Percentiles rank a stretch among this genome's conserved stretches.
These are phyloP conservation scores for Ogataea nonfermentans DNA, from an alignment of 805 yeast species.

Conservation along the genomic window DNA sequence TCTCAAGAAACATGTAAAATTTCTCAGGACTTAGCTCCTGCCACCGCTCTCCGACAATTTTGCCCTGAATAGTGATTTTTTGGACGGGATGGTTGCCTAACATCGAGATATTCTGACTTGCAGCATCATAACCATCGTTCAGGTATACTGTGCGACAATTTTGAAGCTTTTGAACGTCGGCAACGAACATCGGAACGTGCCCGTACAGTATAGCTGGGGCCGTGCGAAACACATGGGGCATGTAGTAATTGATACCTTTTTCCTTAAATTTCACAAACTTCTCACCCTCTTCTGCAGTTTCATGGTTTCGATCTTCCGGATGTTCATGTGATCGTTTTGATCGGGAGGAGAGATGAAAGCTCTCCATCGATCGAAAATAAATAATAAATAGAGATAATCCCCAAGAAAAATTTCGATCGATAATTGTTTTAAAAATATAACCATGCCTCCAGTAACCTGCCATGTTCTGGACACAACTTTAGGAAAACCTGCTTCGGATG, in stretches of 20 bases:
- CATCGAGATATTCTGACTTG: constrained; percentile 28
- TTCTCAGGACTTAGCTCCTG: constrained; percentile 13
- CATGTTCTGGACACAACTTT: constrained; percentile 82
- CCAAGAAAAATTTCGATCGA: background rate
- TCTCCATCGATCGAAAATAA: constrained; percentile 1
- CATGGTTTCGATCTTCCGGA: too few species aligned
- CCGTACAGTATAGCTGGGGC: constrained; percentile 29
- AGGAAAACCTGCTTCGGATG: constrained; percentile 80
- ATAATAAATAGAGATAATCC: background rate
- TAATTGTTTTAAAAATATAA: background rate
- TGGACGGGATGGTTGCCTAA: constrained; percentile 44
- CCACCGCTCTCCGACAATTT: constrained; percentile 33
- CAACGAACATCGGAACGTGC: constrained; percentile 32
- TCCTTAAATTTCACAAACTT: constrained; percentile 26
- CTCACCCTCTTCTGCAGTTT: too few species aligned
- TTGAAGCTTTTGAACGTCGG: constrained; percentile 28
- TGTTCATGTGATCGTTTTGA: background rate
- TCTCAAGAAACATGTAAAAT: constrained; percentile 22
- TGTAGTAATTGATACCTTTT: constrained; percentile 33
- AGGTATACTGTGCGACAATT: constrained; percentile 29
- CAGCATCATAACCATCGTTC: constrained; percentile 20
- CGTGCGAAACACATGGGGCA: constrained; percentile 35
- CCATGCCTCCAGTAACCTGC: constrained; percentile 68
- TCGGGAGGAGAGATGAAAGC: background rate
- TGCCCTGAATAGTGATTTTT: constrained; percentile 37